Conservation (phyloP, 2,329 filamentous ascomycete species). For the Cladophialophora bantiana region DNA sequence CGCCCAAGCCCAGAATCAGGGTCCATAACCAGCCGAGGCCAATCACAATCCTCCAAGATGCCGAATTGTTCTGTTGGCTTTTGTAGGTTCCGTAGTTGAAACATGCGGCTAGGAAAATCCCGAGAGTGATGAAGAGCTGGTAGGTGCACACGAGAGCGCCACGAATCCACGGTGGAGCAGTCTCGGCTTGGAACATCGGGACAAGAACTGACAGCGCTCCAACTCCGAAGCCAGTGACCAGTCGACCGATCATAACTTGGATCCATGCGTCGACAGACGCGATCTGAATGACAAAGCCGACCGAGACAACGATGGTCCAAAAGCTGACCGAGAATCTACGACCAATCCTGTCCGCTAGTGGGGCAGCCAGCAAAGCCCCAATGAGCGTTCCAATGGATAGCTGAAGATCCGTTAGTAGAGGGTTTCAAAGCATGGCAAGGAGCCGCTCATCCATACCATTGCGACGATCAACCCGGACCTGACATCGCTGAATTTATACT, state of each 20-base stretch:
- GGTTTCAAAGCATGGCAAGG: neutral
- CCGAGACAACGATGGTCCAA: slow-evolving; percentile 50
- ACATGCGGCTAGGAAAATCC: slow-evolving; percentile 55
- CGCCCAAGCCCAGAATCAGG: slow-evolving; percentile 60
- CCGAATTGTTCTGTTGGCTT: slow-evolving; percentile 33
- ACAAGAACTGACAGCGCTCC: slow-evolving; percentile 52
- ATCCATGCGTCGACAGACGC: slow-evolving; percentile 49
- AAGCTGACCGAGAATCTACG: slow-evolving; percentile 51
- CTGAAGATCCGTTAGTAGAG: slow-evolving; percentile 37
- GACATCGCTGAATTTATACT: slow-evolving; percentile 50
- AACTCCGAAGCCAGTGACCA: slow-evolving; percentile 53
- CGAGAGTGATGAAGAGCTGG: slow-evolving; percentile 56
- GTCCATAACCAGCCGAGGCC: slow-evolving; percentile 65
- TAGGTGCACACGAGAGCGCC: slow-evolving; percentile 54
- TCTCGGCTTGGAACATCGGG: slow-evolving; percentile 56
- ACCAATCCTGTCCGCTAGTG: slow-evolving; percentile 53
- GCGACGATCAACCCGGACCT: slow-evolving; percentile 53
- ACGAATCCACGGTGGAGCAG: slow-evolving; percentile 53
- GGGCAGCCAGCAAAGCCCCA: slow-evolving; percentile 53
- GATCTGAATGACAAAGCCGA: slow-evolving; percentile 54
- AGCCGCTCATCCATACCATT: slow-evolving; percentile 43
- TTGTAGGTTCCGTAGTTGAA: slow-evolving; percentile 53
- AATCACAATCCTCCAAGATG: slow-evolving; percentile 58
- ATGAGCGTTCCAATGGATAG: slow-evolving; percentile 54
- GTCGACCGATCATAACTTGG: slow-evolving; percentile 52